Conservation (phyloP, 768 basidiomycete species). For the Leccinum ochraceum region DNA sequence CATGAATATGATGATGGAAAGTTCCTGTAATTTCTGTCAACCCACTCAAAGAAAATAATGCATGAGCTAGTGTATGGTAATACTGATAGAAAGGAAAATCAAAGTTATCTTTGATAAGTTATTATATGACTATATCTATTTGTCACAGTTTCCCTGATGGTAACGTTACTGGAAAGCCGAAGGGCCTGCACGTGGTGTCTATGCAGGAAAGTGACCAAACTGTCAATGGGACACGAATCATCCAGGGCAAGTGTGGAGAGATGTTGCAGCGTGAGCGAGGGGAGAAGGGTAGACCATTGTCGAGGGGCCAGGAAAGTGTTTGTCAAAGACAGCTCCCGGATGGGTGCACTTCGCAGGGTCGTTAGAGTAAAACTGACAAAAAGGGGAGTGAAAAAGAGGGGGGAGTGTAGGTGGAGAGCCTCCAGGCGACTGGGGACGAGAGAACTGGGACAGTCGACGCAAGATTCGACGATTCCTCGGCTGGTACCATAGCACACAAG, state of each 20-base stretch:
- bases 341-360: neutral
- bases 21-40: no score
- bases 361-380: neutral
- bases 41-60: no score
- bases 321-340: neutral
- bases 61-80: no score
- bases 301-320: neutral
- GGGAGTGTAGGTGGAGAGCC: neutral
- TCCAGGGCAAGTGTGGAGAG: neutral
- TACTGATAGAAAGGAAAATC: no score
- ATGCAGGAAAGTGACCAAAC: neutral
- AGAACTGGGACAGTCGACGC: neutral
- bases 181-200: neutral
- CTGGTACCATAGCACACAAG: neutral
- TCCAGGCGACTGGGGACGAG: neutral
- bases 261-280: neutral
- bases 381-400: neutral
- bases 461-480: neutral
- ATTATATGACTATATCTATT: no score
- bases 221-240: neutral
- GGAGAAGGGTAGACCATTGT: neutral
- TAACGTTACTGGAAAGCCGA: neutral
- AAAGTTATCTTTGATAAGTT: no score
- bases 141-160: no score
- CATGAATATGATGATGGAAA: no score